Evolutionary conservation across 306 rosid species (phyloP).

Genomic region (Rubus parviflorus): DNA sequence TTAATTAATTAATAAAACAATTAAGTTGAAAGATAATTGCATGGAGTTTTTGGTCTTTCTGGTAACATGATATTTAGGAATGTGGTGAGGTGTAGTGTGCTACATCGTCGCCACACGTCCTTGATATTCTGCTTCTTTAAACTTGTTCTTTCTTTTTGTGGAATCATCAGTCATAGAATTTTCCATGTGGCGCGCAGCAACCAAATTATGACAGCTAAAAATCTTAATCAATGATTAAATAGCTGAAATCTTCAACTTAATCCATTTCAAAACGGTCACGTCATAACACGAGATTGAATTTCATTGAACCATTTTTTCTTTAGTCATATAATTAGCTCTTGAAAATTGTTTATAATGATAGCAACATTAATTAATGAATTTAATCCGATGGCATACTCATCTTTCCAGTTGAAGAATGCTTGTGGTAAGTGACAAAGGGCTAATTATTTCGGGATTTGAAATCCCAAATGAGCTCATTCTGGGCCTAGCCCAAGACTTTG

Average conservation of each 20-base stretch:
- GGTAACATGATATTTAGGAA: not conserved
- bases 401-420: not conserved
- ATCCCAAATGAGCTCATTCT: not conserved
- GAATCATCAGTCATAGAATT: no score
- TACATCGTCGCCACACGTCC: slow-evolving; percentile 1
- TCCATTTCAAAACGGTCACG: not conserved
- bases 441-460: no score
- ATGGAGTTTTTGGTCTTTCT: not conserved
- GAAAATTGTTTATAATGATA: not conserved
- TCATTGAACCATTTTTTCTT: not conserved
- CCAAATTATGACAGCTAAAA: not conserved
- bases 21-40: not conserved
- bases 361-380: not conserved
- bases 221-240: not conserved
- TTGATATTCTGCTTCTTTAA: no score
- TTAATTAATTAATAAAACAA: not conserved
- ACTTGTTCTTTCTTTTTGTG: no score
- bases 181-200: slow-evolving; percentile 5
- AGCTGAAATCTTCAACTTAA: not conserved
- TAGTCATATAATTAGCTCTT: not conserved
- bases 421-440: no score
- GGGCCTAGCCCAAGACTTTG: not conserved
- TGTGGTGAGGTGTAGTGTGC: not conserved
- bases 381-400: not conserved
- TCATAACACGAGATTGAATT: not conserved